Conservation (phyloP, 176 grass and related monocot species). For the Oryza meridionalis region DNA sequence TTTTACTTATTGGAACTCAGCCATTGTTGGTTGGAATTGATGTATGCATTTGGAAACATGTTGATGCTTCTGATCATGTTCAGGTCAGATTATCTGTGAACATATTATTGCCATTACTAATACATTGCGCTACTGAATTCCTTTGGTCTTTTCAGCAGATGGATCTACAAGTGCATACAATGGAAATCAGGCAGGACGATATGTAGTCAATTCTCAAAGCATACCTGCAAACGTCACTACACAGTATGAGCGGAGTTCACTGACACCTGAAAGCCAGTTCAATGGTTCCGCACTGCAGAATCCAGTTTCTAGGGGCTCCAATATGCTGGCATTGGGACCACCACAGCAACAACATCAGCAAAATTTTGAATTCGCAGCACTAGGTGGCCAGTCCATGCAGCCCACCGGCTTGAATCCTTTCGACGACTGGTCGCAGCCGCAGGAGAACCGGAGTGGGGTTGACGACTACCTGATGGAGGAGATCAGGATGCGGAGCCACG, state of each 20-base stretch:
- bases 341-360: slow-evolving; percentile 47
- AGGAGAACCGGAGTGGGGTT: slow-evolving; percentile 50
- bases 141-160: slow-evolving; percentile 50
- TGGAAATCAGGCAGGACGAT: slow-evolving; percentile 52
- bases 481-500: slow-evolving; percentile 88
- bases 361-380: slow-evolving; percentile 56
- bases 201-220: slow-evolving; percentile 44
- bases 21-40: neutral
- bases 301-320: slow-evolving; percentile 55
- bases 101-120: slow-evolving; percentile 13
- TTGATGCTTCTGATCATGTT: slow-evolving; percentile 23
- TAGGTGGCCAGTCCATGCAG: slow-evolving; percentile 43
- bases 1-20: slow-evolving; percentile 2
- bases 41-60: slow-evolving; percentile 12
- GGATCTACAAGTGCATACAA: slow-evolving; percentile 48
- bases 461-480: slow-evolving; percentile 96
- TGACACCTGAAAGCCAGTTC: slow-evolving; percentile 58
- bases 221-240: slow-evolving; percentile 28
- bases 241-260: slow-evolving; percentile 48
- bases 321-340: slow-evolving; percentile 60
- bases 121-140: slow-evolving; percentile 20
- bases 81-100: neutral
- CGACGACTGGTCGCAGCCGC: slow-evolving; percentile 54
- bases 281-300: slow-evolving; percentile 44
- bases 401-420: slow-evolving; percentile 38